Evolutionary conservation across 768 basidiomycete genomes (phyloP), one percentile per base, ranked within the genome.

Genomic region (Kwoniella europaea): DNA sequence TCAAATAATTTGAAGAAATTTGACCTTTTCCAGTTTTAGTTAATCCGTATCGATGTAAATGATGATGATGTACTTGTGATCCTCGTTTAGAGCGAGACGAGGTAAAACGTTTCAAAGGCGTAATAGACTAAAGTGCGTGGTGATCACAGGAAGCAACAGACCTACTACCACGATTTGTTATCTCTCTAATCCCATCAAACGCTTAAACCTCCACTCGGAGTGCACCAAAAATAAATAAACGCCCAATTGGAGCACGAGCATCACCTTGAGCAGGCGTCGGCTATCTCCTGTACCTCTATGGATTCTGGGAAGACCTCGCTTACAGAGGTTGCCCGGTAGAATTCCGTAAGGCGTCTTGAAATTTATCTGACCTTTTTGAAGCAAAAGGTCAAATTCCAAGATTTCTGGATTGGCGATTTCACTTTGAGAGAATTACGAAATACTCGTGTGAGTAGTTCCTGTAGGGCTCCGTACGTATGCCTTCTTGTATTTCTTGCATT

Each of bases 341-440:
- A 56, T 22, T 43, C 29, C 61, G 41, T 62, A 50, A 44, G 13
- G 18, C 24, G 43, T 27, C 22, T 35, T 41, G 18, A 20, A 53
- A 63, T 22, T 22, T 46, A 43, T 61, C 59, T 61, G 59, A 61
- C 59, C 59, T 61, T 61, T 61, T 61, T 27, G 24, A 24, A 24
- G 24, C 24, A 24, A 24, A 24, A 24, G 24, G 24, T 24, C 24
- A 24, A 24, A 24, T 24, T 24, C 24, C 24, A 24, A 24, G 24
- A 24, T 24, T 24, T 24, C 24, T 24, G 24, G 24, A 24, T 24
- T 24, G 24, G 24, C 24, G 24, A 24, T 24, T 24, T 24, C 24
- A 24, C 24, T 24, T 24, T 24, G 24, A 24, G 24, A 24, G 24
- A 24, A 24, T 24, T 24, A 24, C 24, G 24, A 24, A 24, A 24